A percentile compares a stretch with the other conserved stretches of the same genome.
Conservation (phyloP, 2,329 filamentous ascomycete genomes). For the Botrytis fragariae region DNA sequence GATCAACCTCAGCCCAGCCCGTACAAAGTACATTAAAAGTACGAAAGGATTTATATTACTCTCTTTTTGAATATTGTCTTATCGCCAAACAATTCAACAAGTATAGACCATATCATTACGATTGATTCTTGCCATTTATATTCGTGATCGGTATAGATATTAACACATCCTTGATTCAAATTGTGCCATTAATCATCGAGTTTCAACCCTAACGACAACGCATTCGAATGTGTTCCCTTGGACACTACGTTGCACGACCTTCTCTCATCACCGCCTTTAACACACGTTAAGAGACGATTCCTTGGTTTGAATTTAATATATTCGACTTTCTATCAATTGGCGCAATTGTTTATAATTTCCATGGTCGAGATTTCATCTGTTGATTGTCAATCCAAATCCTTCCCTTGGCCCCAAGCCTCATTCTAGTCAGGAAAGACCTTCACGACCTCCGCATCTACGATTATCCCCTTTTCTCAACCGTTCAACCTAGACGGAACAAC, state of each 20-base stretch:
- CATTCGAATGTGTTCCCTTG: conserved; percentile 18
- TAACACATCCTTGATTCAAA: neutral
- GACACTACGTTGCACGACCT: conserved; percentile 14
- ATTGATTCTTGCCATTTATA: neutral
- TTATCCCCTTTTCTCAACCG: neutral
- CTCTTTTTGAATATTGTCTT: neutral
- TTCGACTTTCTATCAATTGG: neutral
- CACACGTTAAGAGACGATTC: neutral
- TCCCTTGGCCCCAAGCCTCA: conserved; percentile 10
- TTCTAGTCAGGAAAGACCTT: neutral
- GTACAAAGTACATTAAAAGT: neutral
- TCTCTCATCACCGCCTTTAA: conserved; percentile 12
- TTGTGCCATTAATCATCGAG: conserved; percentile 3
- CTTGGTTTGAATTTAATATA: neutral
- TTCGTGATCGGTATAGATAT: neutral
- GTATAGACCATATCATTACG: neutral
- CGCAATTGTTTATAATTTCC: neutral
- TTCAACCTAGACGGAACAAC: neutral
- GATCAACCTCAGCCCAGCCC: neutral
- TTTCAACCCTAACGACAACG: conserved; percentile 17
- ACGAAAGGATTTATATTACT: neutral
- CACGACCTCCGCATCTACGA: neutral
- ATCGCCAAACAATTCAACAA: neutral
- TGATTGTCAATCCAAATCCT: conserved; percentile 5
- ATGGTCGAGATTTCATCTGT: conserved; percentile 5